Conservation (phyloP, 495 filamentous ascomycete species). For the Lepraria neglecta region DNA sequence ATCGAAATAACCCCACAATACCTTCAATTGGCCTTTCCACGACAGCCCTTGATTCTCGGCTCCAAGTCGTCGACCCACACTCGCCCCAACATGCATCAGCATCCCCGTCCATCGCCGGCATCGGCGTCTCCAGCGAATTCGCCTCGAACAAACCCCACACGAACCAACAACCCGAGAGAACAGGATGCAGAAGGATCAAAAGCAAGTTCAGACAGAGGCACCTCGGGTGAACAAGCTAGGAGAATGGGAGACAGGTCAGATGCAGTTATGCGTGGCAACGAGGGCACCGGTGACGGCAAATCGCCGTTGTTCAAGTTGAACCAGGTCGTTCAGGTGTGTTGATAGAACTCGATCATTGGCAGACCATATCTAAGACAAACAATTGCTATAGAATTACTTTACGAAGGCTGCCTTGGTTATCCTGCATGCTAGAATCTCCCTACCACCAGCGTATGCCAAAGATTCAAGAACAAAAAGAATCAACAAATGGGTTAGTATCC, state of each 20-base stretch:
- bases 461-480: constrained; percentile 56
- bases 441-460: constrained; percentile 55
- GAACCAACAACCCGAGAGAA: constrained; percentile 69
- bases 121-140: constrained; percentile 61
- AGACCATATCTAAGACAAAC: constrained; percentile 11
- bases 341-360: constrained; percentile 16
- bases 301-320: constrained; percentile 70
- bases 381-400: constrained; percentile 68
- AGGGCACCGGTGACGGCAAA: constrained; percentile 35
- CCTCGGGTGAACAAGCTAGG: constrained; percentile 35
- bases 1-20: background rate
- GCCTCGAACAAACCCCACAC: constrained; percentile 57
- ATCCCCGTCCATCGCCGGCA: constrained; percentile 62
- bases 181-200: constrained; percentile 36
- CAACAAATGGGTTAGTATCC: constrained; percentile 84
- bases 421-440: constrained; percentile 65
- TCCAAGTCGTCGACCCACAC: background rate
- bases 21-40: background rate
- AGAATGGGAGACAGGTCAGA: constrained; percentile 42
- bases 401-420: constrained; percentile 83
- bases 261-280: constrained; percentile 38
- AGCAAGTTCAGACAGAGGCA: constrained; percentile 39
- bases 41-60: background rate
- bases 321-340: constrained; percentile 79
- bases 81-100: constrained; percentile 65